Evolutionary conservation across 345 rosid genomes (phyloP).

Genomic region (Hibiscus syriacus): DNA sequence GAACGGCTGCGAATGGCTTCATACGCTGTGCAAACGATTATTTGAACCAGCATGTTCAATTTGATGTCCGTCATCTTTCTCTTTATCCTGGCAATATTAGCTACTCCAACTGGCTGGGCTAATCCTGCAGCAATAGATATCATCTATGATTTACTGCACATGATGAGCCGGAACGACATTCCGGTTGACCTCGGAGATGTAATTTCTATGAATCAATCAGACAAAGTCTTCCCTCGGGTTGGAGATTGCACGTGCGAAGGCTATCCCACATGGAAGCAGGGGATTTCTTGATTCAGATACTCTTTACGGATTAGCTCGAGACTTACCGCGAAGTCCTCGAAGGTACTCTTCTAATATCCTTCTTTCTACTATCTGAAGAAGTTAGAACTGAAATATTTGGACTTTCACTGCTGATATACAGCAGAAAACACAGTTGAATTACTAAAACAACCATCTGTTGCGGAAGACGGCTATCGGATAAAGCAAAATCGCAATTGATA

Average conservation of each 20-base stretch:
- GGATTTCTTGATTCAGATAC: conserved; percentile 87
- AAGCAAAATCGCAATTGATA: no score
- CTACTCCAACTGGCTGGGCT: conserved; percentile 93
- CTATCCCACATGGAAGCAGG: conserved; percentile 75
- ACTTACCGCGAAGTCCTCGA: conserved; percentile 75
- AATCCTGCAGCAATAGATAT: conserved; percentile 84
- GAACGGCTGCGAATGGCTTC: not conserved
- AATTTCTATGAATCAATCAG: conserved; percentile 64
- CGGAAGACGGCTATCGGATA: no score
- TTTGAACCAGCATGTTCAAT: not conserved
- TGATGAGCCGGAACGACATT: conserved; percentile 98
- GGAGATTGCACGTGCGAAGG: conserved; percentile 68
- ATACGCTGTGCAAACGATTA: not conserved
- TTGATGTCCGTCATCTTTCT: not conserved
- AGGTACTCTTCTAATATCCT: conserved; percentile 31
- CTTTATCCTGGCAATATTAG: conserved; percentile 58
- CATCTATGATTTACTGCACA: conserved; percentile 78
- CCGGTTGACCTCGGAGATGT: conserved; percentile 74
- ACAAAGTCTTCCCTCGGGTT: conserved; percentile 33
- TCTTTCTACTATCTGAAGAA: not conserved
- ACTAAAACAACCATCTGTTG: conserved; percentile 74
- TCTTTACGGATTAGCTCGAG: conserved; percentile 77
- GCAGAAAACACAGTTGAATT: conserved; percentile 54
- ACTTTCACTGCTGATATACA: conserved; percentile 43
- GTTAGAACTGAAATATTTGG: conserved; percentile 1